A percentile compares a stretch with the other conserved stretches of the same genome.
Conservation (phyloP, 192 early-diverging fungal genomes). For the Coemansia brasiliensis region DNA sequence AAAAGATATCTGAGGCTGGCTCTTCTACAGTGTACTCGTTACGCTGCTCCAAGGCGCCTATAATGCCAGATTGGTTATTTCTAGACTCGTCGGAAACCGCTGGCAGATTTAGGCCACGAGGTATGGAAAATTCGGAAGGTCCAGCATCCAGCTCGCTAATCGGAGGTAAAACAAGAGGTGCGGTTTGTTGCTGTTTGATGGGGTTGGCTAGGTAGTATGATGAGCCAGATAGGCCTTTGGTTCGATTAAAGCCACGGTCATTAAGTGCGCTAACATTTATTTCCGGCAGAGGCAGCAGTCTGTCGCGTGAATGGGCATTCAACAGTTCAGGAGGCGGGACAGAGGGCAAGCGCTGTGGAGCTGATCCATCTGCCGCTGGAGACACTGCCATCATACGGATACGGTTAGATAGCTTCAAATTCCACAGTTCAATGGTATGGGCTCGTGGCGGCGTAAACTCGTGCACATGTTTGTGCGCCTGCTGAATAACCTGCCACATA, state of each 20-base stretch:
- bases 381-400: slow-evolving; percentile 49
- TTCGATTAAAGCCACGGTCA: slow-evolving; percentile 26
- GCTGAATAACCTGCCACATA: slow-evolving; percentile 53
- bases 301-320: slow-evolving; percentile 22
- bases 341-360: slow-evolving; percentile 38
- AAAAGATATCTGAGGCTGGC: background rate
- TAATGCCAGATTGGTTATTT: background rate
- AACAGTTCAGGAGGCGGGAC: slow-evolving; percentile 45
- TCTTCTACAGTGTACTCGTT: slow-evolving; percentile 12
- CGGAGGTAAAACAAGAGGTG: background rate
- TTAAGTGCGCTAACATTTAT: slow-evolving; percentile 33
- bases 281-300: slow-evolving; percentile 40
- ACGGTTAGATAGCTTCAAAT: slow-evolving; percentile 42
- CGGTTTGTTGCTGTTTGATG: slow-evolving; percentile 10
- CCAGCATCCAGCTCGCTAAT: slow-evolving; percentile 1
- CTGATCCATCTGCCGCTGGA: slow-evolving; percentile 48
- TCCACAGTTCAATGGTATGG: slow-evolving; percentile 29
- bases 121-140: background rate
- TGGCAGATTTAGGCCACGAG: background rate
- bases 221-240: slow-evolving; percentile 26
- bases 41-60: background rate
- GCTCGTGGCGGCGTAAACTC: slow-evolving; percentile 40
- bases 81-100: background rate
- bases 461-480: slow-evolving; percentile 23
- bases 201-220: slow-evolving; percentile 44